Base-by-base conservation (phyloP, 202 grass and related monocot species). In the Elaeis oleifera region DNA sequence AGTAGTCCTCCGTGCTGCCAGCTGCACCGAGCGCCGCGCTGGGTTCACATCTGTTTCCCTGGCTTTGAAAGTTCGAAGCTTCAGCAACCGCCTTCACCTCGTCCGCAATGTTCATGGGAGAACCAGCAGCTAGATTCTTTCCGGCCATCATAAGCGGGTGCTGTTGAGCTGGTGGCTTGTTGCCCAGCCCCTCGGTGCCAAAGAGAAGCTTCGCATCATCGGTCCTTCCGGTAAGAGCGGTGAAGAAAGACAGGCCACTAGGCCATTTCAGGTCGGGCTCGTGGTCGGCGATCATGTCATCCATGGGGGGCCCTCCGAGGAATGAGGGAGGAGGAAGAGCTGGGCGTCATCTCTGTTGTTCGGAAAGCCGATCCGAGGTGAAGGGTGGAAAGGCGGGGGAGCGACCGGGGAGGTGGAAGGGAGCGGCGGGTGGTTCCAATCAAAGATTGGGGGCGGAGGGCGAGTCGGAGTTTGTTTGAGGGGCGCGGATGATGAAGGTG, bases 211-310 rank as follows among this genome's bases (percentile, higher is more conserved):
- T 97, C 15, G 74, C 72, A 54, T 97, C 84, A 7, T 89, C 92
- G 0, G 85, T 64, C 20, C 94, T 77, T 1, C 85, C 85, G 0
- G 94, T 99, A 31, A 99, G 77, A 24, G 88, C 94, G 16, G 88
- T 89, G 82, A 92, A 99, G 83, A 99, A 89, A 0, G 94, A 99
- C 29, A 99, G 62, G 25, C 88, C 88, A 55, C 86, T 99, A 28
- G 94, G 94, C 94, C 94, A 99, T 17, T 89, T 89, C 11, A 99
- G 54, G 11, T 86, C 88, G 0, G 77, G 54, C 9, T 90, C 87
- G 6, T 74, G 83, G 1, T 71, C 71, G n/a, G 74, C 23, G 3
- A 74, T 76, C 56, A 69, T 82, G 0, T 60, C 65, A 0, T 50
- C 71, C 84, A 88, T 80, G 36, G 71, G 18, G 36, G 36, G 19